Percentiles rank a stretch among this genome's conserved stretches.
Conservation (phyloP, 2,329 filamentous ascomycete species). For the Madurella mycetomatis region DNA sequence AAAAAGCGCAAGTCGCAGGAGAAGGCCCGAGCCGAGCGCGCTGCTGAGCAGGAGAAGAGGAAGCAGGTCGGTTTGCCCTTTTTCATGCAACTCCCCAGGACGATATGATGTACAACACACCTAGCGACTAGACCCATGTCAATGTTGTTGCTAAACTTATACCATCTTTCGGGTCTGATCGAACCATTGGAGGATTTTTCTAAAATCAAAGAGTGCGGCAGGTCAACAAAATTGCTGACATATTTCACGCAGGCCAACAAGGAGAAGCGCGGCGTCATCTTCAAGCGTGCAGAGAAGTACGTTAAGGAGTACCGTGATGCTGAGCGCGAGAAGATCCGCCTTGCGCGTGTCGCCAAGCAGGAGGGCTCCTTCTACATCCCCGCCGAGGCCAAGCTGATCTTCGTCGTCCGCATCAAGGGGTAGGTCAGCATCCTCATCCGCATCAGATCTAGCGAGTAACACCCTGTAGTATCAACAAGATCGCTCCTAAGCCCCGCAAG, state of each 20-base stretch:
- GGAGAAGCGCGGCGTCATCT: slow-evolving; percentile 97
- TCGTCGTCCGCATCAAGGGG: slow-evolving; percentile 99
- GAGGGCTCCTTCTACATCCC: slow-evolving; percentile 91
- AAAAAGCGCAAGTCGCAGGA: slow-evolving; percentile 99
- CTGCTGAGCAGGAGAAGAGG: slow-evolving; percentile 75
- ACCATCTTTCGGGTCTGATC: slow-evolving; percentile 99
- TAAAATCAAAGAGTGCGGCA: not conserved
- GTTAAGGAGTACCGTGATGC: slow-evolving; percentile 98
- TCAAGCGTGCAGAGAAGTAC: slow-evolving; percentile 99
- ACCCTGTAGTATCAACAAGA: slow-evolving; percentile 95
- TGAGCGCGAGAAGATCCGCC: slow-evolving; percentile 97
- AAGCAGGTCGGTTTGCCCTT: slow-evolving; percentile 68
- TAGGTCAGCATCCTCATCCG: slow-evolving; percentile 37
- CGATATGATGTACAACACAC: slow-evolving; percentile 84
- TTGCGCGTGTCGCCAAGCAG: slow-evolving; percentile 83
- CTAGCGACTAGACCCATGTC: slow-evolving; percentile 90
- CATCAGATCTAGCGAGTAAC: slow-evolving; percentile 15
- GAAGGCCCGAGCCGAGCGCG: slow-evolving; percentile 91
- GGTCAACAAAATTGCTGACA: slow-evolving; percentile 33
- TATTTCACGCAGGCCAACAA: slow-evolving; percentile 72
- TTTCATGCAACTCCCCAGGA: slow-evolving; percentile 24
- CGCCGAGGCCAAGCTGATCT: slow-evolving; percentile 93
- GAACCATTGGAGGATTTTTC: slow-evolving; percentile 17
- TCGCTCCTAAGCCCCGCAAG: slow-evolving; percentile 99
- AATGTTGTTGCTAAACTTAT: slow-evolving; percentile 92